A percentile compares a stretch with the other conserved stretches of the same genome.
Conservation (phyloP, 352 stramenopile species). For the Pythium monospermum region DNA sequence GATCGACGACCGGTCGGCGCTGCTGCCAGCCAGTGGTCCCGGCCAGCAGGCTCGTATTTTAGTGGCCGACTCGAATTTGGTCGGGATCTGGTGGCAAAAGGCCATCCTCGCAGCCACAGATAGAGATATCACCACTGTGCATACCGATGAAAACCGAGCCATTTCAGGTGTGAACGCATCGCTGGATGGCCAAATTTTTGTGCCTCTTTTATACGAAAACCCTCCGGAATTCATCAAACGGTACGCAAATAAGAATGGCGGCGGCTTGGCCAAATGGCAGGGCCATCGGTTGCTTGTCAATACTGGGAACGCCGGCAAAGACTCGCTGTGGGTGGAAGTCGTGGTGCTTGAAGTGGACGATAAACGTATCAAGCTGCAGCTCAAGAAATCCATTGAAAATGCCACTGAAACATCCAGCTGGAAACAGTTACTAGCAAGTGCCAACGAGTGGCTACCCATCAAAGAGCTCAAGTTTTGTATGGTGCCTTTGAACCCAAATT, state of each 20-base stretch:
- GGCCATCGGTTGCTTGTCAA: conserved; percentile 61
- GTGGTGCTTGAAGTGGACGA: conserved; percentile 54
- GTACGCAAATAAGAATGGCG: conserved; percentile 33
- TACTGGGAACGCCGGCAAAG: conserved; percentile 60
- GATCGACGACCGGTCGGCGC: conserved; percentile 36
- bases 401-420: conserved; percentile 29
- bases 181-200: conserved; percentile 58
- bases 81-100: conserved; percentile 73
- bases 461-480: conserved; percentile 46
- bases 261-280: conserved; percentile 42
- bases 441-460: conserved; percentile 48
- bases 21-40: conserved; percentile 28
- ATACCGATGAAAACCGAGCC: conserved; percentile 47
- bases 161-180: conserved; percentile 43
- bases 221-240: conserved; percentile 31
- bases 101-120: conserved; percentile 42
- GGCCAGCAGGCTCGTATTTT: conserved; percentile 44
- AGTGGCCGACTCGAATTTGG: conserved; percentile 40
- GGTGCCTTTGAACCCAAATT: conserved; percentile 48
- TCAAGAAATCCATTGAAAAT: conserved; percentile 48
- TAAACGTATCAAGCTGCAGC: conserved; percentile 50
- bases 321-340: conserved; percentile 64
- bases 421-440: conserved; percentile 31
- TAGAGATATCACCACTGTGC: conserved; percentile 48
- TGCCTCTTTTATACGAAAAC: conserved; percentile 38